These are phyloP conservation scores for Clonostachys chloroleuca DNA, from an alignment of 2,329 filamentous ascomycete species.

Conservation along the genomic window DNA sequence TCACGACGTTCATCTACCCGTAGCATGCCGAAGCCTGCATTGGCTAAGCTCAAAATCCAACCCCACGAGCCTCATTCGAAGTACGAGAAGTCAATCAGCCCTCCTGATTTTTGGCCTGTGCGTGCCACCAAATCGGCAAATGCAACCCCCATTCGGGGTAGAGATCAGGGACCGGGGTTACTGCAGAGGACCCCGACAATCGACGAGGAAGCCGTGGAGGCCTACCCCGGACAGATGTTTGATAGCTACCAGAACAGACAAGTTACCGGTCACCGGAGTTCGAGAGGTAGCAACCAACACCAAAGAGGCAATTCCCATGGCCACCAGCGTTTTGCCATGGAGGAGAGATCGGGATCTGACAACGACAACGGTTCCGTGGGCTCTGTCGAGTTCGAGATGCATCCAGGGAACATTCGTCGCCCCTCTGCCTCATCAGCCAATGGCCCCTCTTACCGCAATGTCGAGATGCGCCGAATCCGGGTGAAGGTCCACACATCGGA, in stretches of 20 bases:
- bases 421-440: constrained; percentile 40
- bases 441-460: constrained; percentile 53
- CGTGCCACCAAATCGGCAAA: constrained; percentile 37
- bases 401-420: constrained; percentile 46
- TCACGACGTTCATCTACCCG: constrained; percentile 57
- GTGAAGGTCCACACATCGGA: constrained; percentile 88
- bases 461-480: constrained; percentile 72
- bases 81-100: constrained; percentile 47
- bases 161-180: constrained; percentile 24
- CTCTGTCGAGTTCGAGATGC: constrained; percentile 76
- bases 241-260: constrained; percentile 42
- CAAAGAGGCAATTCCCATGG: constrained; percentile 17
- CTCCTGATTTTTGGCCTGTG: constrained; percentile 30
- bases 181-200: constrained; percentile 21
- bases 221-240: constrained; percentile 68
- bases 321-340: constrained; percentile 66
- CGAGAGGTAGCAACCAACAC: constrained; percentile 15
- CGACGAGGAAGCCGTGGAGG: constrained; percentile 49
- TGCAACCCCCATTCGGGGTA: constrained; percentile 35
- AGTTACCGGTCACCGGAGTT: constrained; percentile 16
- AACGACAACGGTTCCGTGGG: constrained; percentile 69
- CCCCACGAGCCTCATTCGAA: constrained; percentile 45
- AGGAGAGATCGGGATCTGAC: constrained; percentile 75
- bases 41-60: constrained; percentile 60
- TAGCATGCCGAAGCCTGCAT: constrained; percentile 55